These are phyloP conservation scores for Panus rudis DNA, from an alignment of 768 basidiomycete species.

Conservation along the genomic window DNA sequence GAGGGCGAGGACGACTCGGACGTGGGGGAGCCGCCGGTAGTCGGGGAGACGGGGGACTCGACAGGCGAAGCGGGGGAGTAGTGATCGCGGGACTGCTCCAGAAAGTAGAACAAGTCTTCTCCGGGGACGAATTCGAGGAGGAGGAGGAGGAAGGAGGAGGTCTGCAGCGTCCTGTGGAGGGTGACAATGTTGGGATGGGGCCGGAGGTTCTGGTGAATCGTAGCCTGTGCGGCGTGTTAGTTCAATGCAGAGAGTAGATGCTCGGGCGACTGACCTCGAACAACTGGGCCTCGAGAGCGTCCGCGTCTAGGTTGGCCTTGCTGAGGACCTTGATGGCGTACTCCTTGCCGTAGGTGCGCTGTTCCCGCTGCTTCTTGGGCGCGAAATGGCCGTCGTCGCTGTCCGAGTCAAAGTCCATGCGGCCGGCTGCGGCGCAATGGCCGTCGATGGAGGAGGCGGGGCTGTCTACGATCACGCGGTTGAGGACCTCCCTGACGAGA, in stretches of 20 bases:
- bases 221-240: constrained; percentile 46
- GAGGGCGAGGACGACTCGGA: constrained; percentile 30
- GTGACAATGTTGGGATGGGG: constrained; percentile 93
- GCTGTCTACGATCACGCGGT: constrained; percentile 16
- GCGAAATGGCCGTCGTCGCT: constrained; percentile 22
- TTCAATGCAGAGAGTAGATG: constrained; percentile 5
- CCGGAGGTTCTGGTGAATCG: constrained; percentile 89
- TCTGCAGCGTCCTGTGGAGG: constrained; percentile 89
- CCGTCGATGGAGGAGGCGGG: constrained; percentile 26
- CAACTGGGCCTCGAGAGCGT: constrained; percentile 82
- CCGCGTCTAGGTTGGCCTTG: constrained; percentile 87
- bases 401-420: constrained; percentile 27
- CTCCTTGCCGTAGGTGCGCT: constrained; percentile 59
- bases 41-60: constrained; percentile 40
- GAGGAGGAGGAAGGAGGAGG: constrained; percentile 83
- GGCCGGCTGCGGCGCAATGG: constrained; percentile 42
- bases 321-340: constrained; percentile 96
- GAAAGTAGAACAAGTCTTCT: constrained; percentile 96
- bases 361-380: constrained; percentile 27
- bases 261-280: constrained; percentile 57
- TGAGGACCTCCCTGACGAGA: constrained; percentile 69
- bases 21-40: constrained; percentile 81
- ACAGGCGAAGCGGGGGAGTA: constrained; percentile 38
- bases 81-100: constrained; percentile 92
- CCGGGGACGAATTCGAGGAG: constrained; percentile 95